phyloP scores from a whole-genome alignment of 2,329 filamentous ascomycete genomes.

The Sporothrix globosa region DNA sequence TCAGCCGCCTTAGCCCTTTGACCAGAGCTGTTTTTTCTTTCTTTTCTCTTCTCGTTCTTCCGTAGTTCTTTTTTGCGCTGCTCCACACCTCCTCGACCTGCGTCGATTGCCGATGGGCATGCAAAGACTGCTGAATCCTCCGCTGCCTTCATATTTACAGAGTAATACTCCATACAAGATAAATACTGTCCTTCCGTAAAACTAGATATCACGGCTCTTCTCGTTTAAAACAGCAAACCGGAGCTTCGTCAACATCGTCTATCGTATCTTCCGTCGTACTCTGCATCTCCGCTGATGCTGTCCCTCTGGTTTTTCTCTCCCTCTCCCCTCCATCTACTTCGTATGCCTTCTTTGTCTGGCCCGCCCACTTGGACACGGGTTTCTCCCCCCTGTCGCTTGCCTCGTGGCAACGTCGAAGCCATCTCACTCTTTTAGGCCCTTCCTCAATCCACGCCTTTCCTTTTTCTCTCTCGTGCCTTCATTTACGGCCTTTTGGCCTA shows the following conservation, averaged over 20 bases:
- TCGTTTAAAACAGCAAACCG: too few relatives aligned
- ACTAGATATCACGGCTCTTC: too few relatives aligned
- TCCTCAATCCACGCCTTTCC: background rate
- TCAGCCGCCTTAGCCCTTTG: background rate
- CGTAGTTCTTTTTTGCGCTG: background rate
- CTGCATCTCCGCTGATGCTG: too few relatives aligned
- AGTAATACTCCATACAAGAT: too few relatives aligned
- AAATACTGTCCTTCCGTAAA: too few relatives aligned
- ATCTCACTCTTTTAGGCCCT: background rate
- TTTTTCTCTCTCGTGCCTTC: slow-evolving; percentile 14
- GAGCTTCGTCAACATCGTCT: too few relatives aligned
- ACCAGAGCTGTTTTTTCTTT: background rate
- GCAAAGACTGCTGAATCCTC: background rate
- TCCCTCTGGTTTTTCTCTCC: too few relatives aligned
- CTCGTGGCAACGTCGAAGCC: slow-evolving; percentile 17
- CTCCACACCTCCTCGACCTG: slow-evolving; percentile 6
- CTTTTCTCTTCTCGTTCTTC: background rate
- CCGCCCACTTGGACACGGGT: slow-evolving; percentile 13
- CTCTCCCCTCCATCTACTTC: background rate
- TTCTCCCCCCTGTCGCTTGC: background rate
- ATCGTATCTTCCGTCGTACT: too few relatives aligned
- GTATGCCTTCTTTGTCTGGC: background rate
- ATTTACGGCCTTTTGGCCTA: background rate
- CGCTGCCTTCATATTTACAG: too few relatives aligned
- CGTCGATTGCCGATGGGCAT: slow-evolving; percentile 7